Evolutionary conservation across 1,284 basidiomycete species (phyloP).

Genomic region (Cryptococcus sp.): DNA sequence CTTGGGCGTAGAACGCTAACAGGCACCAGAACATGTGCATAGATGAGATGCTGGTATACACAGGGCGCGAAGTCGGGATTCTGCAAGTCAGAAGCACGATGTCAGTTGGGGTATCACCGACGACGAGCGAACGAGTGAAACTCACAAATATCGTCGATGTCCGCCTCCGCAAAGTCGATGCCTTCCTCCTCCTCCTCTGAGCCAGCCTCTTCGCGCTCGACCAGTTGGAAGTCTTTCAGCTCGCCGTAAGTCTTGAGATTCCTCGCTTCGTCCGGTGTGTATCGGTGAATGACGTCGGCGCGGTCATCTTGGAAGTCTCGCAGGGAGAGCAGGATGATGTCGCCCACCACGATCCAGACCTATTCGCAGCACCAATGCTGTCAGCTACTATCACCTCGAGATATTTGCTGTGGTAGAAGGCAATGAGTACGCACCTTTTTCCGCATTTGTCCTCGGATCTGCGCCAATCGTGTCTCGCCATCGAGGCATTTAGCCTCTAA

Average conservation of each 20-base stretch:
- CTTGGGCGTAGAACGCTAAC: too few relatives aligned
- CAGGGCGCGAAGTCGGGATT: too few relatives aligned
- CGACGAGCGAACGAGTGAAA: not conserved
- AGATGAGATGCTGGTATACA: too few relatives aligned
- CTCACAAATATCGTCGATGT: constrained; percentile 57
- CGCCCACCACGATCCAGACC: constrained; percentile 99
- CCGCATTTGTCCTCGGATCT: constrained; percentile 98
- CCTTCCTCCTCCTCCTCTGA: constrained; percentile 65
- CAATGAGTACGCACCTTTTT: constrained; percentile 74
- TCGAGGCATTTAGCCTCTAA: constrained; percentile 98
- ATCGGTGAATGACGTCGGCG: constrained; percentile 99
- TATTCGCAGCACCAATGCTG: constrained; percentile 42
- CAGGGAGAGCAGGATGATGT: constrained; percentile 93
- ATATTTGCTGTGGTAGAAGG: too few relatives aligned
- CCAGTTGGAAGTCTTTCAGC: constrained; percentile 97
- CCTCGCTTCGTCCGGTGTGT: constrained; percentile 82
- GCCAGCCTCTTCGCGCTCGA: constrained; percentile 84
- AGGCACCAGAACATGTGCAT: too few relatives aligned
- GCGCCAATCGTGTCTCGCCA: constrained; percentile 95
- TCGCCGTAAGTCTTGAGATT: constrained; percentile 95
- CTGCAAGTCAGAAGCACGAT: too few relatives aligned
- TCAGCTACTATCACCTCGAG: too few relatives aligned
- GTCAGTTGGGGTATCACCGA: too few relatives aligned
- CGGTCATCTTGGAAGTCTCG: constrained; percentile 99
- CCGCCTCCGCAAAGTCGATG: constrained; percentile 78